Evolutionary conservation across 306 rosid species (phyloP).

Genomic region (Elaeagnus macrophylla): DNA sequence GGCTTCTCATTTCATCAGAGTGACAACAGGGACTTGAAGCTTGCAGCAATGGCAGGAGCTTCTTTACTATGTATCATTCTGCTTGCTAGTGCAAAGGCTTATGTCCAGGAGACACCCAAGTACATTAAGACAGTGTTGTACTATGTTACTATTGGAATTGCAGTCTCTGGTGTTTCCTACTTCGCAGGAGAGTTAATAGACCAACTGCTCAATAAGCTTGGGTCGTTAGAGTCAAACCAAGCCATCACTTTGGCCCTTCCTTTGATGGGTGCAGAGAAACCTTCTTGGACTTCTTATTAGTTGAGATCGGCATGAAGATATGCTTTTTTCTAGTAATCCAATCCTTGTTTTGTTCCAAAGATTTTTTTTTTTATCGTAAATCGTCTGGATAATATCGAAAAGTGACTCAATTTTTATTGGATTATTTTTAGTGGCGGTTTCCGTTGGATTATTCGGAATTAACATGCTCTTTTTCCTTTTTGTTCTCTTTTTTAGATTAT

Average conservation of each 20-base stretch:
- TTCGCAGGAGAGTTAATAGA: conserved; percentile 42
- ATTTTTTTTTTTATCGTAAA: no score
- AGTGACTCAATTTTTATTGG: no score
- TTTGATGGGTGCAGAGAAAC: conserved; percentile 13
- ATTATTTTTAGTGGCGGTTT: no score
- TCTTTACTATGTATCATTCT: conserved; percentile 54
- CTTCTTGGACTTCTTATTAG: conserved; percentile 29
- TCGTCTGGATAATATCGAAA: no score
- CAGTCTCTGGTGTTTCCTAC: conserved; percentile 51
- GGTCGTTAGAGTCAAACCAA: conserved; percentile 39
- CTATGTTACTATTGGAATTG: conserved; percentile 35
- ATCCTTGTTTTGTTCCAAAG: not conserved
- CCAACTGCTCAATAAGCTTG: conserved; percentile 34
- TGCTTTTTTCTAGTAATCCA: no score
- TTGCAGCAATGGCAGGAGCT: conserved; percentile 64
- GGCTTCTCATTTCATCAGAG: conserved; percentile 57
- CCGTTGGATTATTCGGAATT: no score
- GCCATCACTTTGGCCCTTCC: conserved; percentile 18
- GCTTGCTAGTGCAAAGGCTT: conserved; percentile 54
- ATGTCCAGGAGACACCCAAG: conserved; percentile 30
- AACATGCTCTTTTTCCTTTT: no score
- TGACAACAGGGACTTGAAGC: conserved; percentile 44
- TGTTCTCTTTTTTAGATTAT: no score
- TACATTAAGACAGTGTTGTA: conserved; percentile 39
- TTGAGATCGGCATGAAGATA: not conserved